Evolutionary conservation across 2,329 filamentous ascomycete species (phyloP).

Genomic region (Penicillium sp.): DNA sequence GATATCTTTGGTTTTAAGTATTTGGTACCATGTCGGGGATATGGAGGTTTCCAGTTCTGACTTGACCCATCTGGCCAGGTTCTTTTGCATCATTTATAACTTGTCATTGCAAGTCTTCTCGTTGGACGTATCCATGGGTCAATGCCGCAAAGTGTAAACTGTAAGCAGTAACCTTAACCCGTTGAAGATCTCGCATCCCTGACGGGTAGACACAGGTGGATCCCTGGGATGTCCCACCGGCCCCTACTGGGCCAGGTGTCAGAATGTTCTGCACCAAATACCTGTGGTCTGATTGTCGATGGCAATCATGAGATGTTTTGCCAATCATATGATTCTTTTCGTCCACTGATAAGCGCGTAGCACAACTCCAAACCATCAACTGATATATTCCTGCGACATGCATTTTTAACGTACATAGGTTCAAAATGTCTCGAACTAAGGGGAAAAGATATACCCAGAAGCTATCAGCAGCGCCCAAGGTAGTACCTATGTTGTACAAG

Average conservation of each 20-base stretch:
- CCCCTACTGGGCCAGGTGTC: neutral
- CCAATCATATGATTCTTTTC: neutral
- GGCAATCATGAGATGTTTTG: neutral
- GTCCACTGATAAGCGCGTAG: too few relatives aligned
- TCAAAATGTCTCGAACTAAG: too few relatives aligned
- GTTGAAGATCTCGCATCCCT: neutral
- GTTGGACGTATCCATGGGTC: too few relatives aligned
- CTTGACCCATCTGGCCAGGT: neutral
- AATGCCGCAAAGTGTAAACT: neutral
- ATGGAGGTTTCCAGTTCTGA: neutral
- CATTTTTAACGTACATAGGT: too few relatives aligned
- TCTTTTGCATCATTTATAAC: neutral
- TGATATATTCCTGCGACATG: too few relatives aligned
- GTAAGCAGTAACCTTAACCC: neutral
- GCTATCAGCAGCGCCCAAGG: too few relatives aligned
- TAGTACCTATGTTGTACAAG: too few relatives aligned
- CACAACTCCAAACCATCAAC: too few relatives aligned
- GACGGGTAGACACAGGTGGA: neutral
- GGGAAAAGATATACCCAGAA: too few relatives aligned
- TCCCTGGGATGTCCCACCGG: neutral
- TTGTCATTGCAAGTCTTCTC: neutral
- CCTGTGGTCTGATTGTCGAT: neutral
- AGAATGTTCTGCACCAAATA: neutral
- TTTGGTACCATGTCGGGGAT: neutral
- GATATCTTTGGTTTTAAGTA: constrained; percentile 2